Base-by-base conservation (phyloP, 805 yeast genomes). In the Priceomyces haplophilus region DNA sequence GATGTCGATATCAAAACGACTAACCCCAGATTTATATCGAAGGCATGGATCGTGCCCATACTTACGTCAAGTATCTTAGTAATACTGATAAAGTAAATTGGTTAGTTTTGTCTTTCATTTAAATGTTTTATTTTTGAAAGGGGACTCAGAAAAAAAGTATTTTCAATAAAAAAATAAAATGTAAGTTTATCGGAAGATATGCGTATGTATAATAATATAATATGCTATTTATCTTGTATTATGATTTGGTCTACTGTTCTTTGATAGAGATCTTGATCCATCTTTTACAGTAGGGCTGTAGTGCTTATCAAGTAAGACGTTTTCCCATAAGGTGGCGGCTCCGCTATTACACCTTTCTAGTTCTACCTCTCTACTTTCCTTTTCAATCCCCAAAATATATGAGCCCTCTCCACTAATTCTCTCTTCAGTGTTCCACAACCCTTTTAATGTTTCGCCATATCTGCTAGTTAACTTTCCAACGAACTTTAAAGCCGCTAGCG, bases 321-420 rank as follows among this genome's bases (percentile, higher is more conserved):
- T 79, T 57, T 93, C 99, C 96, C 96, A 93, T 27, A 91, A 65
- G 0, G 89, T 84, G 1, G 97, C 95, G 13, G 91, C 93, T 34
- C 84, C 91, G 1, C 95, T 78, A 56, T 93, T 90, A 51, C 86
- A 71, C 58, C 91, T 79, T 50, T 84, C 87, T 8, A 87, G 79
- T 36, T 78, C 82, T 6, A 70, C 67, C 41, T 66, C 71, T 39
- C 59, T 49, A 31, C 53, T 58, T 41, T 77, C 78, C 29, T 55
- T 48, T 38, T 81, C 88, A 51, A 83, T 71, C 20, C 80, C 78
- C 56, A 84, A 85, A 11, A 73, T 71, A 44, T 70, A 70, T 18
- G 54, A 42, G 6, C 76, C 75, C 37, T 97, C 98, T 45, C 91
- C 89, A 31, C 81, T 80, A 32, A 93, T 78, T 50, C 93, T 75